Evolutionary conservation across 2,329 filamentous ascomycete species (phyloP), one percentile per base, ranked within the genome.

Genomic region (Chaetomium sp.): DNA sequence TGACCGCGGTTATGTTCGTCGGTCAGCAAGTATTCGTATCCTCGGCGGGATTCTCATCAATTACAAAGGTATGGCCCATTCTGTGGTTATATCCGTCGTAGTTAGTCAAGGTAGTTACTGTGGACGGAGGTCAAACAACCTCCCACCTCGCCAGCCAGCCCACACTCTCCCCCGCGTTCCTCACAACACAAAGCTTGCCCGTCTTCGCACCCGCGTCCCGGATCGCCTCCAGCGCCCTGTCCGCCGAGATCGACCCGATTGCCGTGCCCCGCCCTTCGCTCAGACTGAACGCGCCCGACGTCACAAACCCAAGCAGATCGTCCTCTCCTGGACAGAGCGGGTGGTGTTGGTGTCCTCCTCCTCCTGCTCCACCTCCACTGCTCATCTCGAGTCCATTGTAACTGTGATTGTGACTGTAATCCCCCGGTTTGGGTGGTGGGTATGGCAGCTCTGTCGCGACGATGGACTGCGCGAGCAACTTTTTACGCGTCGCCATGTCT

Each of bases 241-340:
- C 74, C 0, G 86, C 74, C 11, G 82, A 74, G 33, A 97, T 67
- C 49, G 81, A 86, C 0, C 88, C 94, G 57, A 97, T 77, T 0
- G 85, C 92, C 12, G 84, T 84, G 0, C 87, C 88, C 61, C 79
- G 81, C 0, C 92, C 94, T 61, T 87, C 82, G 2, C 82, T 81
- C 1, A 97, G 79, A 65, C 87, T 91, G 68, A 87, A 96, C 50
- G 88, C 86, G 0, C 92, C 94, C 1, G 87, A 87, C 2, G 91
- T 96, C 32, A 96, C 85, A 68, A 95, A 99, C 0, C 94, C 94
- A 50, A 97, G 81, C 10, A 97, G 76, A 68, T 96, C 88, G 27
- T 80, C 76, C 59, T 84, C 84, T 8, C 78, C 76, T 0, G 92
- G 92, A n/a, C 91, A 83, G 0, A 84, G 67, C 0, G 86, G 86